A percentile compares a stretch with the other conserved stretches of the same genome.
These are phyloP conservation scores for Elaeis guineensis DNA, from an alignment of 176 grass and related monocot species.

Conservation along the genomic window DNA sequence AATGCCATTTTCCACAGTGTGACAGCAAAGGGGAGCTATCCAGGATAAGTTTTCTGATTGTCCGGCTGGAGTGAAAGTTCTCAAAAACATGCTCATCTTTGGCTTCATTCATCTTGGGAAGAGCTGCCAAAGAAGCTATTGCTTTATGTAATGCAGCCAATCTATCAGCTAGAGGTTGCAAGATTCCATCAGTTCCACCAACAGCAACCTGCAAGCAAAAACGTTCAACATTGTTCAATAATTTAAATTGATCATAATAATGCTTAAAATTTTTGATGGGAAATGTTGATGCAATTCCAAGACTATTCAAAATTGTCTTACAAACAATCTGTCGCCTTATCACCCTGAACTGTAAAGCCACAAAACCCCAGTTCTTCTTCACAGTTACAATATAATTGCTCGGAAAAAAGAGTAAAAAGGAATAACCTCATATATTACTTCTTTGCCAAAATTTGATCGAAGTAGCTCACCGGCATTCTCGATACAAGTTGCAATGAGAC, in stretches of 20 bases:
- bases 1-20: slow-evolving; percentile 62
- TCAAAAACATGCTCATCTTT: slow-evolving; percentile 63
- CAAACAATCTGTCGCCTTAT: no score
- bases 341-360: background rate
- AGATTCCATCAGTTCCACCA: slow-evolving; percentile 61
- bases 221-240: background rate
- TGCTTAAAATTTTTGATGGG: no score
- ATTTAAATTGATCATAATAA: no score
- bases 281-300: no score
- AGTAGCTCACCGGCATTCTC: slow-evolving; percentile 69
- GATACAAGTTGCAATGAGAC: slow-evolving; percentile 50
- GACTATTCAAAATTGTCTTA: no score
- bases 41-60: slow-evolving; percentile 62
- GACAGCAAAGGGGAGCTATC: slow-evolving; percentile 54
- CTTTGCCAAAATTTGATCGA: slow-evolving; percentile 77
- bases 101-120: slow-evolving; percentile 45
- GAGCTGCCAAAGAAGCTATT: slow-evolving; percentile 58
- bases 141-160: slow-evolving; percentile 46
- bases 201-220: slow-evolving; percentile 38
- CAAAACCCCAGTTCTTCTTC: background rate
- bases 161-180: slow-evolving; percentile 36
- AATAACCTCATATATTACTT: slow-evolving; percentile 71
- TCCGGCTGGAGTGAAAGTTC: slow-evolving; percentile 71
- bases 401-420: background rate
- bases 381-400: background rate